Evolutionary conservation across 768 basidiomycete genomes (phyloP).

Genomic region (Brasilioporus rufonigricans): DNA sequence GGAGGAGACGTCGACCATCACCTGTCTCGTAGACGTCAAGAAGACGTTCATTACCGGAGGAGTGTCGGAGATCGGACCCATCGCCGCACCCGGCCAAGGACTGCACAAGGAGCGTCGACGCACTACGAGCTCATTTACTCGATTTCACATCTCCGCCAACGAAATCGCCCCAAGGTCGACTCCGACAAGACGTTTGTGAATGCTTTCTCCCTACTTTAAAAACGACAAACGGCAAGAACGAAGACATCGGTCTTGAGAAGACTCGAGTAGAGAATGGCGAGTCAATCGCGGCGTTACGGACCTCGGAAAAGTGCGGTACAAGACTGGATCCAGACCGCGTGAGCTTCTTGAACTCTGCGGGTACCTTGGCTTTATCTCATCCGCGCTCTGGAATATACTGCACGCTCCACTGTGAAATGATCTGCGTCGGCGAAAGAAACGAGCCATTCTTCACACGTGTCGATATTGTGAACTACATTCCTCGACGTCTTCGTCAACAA

Average conservation of each 20-base stretch:
- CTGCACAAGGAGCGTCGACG: no score
- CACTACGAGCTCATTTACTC: no score
- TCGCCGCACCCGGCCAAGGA: no score
- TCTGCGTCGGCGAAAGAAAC: constrained; percentile 11
- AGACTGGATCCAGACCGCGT: constrained; percentile 42
- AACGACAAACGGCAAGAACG: background rate
- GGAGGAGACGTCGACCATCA: background rate
- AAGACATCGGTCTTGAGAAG: background rate
- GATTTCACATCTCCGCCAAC: no score
- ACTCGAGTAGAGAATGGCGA: constrained; percentile 43
- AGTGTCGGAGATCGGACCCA: background rate
- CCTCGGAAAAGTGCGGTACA: constrained; percentile 42
- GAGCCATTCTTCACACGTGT: constrained; percentile 15
- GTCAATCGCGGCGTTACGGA: constrained; percentile 10
- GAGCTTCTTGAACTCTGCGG: constrained; percentile 24
- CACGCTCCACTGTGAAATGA: constrained; percentile 76
- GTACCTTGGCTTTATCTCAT: background rate
- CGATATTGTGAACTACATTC: constrained; percentile 77
- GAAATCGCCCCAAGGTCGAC: no score
- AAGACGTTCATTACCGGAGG: background rate
- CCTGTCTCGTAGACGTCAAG: background rate
- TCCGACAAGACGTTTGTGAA: background rate
- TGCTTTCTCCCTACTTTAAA: background rate
- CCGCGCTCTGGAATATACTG: constrained; percentile 67
- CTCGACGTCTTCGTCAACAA: constrained; percentile 87